Conservation (phyloP, 768 basidiomycete genomes). For the Suillus subluteus region DNA sequence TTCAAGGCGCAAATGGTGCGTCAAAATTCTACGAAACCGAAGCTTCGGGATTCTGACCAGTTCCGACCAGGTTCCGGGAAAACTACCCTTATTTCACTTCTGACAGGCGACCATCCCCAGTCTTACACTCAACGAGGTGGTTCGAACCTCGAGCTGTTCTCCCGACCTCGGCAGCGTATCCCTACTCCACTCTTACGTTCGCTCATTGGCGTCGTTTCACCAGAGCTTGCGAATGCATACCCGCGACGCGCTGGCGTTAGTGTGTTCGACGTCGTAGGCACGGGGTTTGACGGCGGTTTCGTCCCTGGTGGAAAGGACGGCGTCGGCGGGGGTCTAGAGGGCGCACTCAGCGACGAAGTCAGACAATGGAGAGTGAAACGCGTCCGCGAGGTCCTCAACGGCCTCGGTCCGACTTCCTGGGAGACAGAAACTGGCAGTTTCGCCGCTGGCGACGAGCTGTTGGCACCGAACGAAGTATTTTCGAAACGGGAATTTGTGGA, state of each 20-base stretch:
- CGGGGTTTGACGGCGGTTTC: conserved; percentile 90
- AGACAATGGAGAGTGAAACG: conserved; percentile 43
- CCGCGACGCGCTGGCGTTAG: conserved; percentile 69
- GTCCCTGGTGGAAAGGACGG: conserved; percentile 48
- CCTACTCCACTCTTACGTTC: conserved; percentile 70
- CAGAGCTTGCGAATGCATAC: conserved; percentile 91
- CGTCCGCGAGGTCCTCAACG: conserved; percentile 62
- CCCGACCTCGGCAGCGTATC: conserved; percentile 60
- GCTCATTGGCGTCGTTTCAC: conserved; percentile 79
- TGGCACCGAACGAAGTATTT: conserved; percentile 43
- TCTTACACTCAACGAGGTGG: conserved; percentile 72
- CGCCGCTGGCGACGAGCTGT: not conserved
- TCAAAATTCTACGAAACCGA: not conserved
- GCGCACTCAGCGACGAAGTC: conserved; percentile 36
- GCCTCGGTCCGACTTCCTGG: conserved; percentile 66
- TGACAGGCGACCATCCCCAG: conserved; percentile 95
- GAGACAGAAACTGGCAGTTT: conserved; percentile 8
- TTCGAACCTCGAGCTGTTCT: conserved; percentile 59
- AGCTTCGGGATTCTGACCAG: not conserved
- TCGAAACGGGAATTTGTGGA: conserved; percentile 58
- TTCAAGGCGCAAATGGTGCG: conserved; percentile 86
- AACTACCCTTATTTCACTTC: conserved; percentile 86
- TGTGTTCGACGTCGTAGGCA: conserved; percentile 81
- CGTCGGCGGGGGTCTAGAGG: conserved; percentile 52
- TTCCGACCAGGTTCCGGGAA: conserved; percentile 79